Base-by-base conservation (phyloP, 2,329 filamentous ascomycete genomes). In the Coccinonectria pachysandricola region DNA sequence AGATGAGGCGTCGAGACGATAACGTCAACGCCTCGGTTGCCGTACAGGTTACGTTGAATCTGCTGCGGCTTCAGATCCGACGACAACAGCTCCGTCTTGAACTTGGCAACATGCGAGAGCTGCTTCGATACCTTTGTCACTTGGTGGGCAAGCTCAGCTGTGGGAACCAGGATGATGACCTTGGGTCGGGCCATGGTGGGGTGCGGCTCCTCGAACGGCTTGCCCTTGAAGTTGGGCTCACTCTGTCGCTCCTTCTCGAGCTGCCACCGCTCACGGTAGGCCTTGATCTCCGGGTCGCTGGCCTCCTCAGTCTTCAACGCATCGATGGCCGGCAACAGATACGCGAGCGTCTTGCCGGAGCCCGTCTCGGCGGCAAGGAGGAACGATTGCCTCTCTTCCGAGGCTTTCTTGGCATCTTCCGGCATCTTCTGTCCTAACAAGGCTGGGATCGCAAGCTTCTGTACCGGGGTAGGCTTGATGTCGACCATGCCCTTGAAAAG, bases 281-380 rank as follows among this genome's bases (percentile, higher is more conserved):
- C 64, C 29, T 72, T 65, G 10, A 74, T 62, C 2, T 68, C 65
- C 1, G 54, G 52, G 37, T 86, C 79, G 8, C 60, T 53, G 1
- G 64, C 62, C 48, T 88, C 83, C 5, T 74, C 75, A 17, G 72
- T 62, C 59, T 98, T 98, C 44, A 98, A 56, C 7, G 83, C 81
- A 55, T 98, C 76, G 27, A 98, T 65, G 10, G 79, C 69, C 0
- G 91, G 92, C 5, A 95, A 57, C 5, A 96, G 62, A 49, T 98
- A 98, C 7, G 91, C 85, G 35, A 98, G 63, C 1, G 91, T 98
- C 63, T 98, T 98, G 34, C 91, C 91, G 1, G 91, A 96, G 8
- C 91, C 91, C 1, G 91, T 98, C 62, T 98, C 91, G 8, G 91
- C 91, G 4, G 91, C 91, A 25, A 98, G 65, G 8, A 98, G 66